Evolutionary conservation across 805 yeast genomes (phyloP).

Genomic region (Saturnispora zaruensis): DNA sequence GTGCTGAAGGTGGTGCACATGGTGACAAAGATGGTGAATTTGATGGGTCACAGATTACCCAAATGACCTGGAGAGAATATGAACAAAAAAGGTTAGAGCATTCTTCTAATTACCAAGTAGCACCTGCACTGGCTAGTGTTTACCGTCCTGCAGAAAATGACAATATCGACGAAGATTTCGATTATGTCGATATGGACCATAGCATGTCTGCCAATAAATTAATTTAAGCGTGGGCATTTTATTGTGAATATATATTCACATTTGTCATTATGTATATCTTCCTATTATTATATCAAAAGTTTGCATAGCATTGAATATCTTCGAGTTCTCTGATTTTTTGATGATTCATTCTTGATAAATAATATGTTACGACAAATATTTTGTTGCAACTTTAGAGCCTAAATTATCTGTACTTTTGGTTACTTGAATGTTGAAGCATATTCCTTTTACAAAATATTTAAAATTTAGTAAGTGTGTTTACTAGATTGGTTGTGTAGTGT

Average conservation of each 20-base stretch:
- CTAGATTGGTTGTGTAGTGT: no score
- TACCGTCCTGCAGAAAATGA: slow-evolving; percentile 20
- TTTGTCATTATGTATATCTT: not conserved
- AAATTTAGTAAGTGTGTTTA: no score
- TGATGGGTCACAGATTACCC: slow-evolving; percentile 81
- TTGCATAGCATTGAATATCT: not conserved
- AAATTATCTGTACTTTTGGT: no score
- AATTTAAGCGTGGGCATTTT: not conserved
- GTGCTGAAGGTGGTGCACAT: slow-evolving; percentile 62
- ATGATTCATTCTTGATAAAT: no score
- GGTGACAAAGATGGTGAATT: slow-evolving; percentile 71
- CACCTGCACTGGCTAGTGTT: slow-evolving; percentile 21
- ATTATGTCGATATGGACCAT: slow-evolving; percentile 14
- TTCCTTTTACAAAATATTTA: no score
- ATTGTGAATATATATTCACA: not conserved
- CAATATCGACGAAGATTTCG: slow-evolving; percentile 8
- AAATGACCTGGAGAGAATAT: slow-evolving; percentile 93
- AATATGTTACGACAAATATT: not conserved
- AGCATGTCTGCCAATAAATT: not conserved
- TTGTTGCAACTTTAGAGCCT: not conserved
- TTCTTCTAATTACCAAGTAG: slow-evolving; percentile 4
- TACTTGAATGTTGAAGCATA: no score
- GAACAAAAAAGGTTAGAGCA: slow-evolving; percentile 50
- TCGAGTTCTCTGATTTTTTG: not conserved
- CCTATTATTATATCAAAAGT: not conserved